Base-by-base conservation (phyloP, 129 eudicot species). In the Deinandra increscens region DNA sequence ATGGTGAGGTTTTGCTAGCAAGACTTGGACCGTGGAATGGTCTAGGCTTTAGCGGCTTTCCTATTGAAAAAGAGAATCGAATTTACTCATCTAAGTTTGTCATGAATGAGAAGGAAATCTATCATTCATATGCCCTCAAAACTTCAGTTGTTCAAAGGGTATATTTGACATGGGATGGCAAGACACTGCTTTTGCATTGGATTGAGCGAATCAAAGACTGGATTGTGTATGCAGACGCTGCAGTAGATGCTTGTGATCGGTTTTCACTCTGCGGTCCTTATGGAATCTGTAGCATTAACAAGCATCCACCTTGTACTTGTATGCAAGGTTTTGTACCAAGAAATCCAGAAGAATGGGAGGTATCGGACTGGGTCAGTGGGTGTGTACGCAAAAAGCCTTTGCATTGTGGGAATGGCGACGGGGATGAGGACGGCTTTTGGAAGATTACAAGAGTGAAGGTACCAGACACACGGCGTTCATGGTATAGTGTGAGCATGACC, bases 1-100 rank as follows among this genome's bases (percentile, higher is more conserved):
- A 59, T 3, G 81, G 72, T 23, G 7, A 11, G 1, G n/a, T 18
- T 59, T 26, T 45, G 15, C 19, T 8, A 23, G 37, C 34, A 13
- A 74, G 80, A 10, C 26, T 73, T 3, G 92, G 88, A 17, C 86
- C 88, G 0, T 79, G 88, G 88, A 81, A 83, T 31, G 92, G 92
- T 6, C 17, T 66, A 0, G 20, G 46, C 9, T 86, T 80, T 23
- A 72, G 65, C 69, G 86, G 82, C 5, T 41, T 38, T 17, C 78
- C 70, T 4, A 33, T 38, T 45, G 18, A 37, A 17, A 41, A 12
- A 4, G 6, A 39, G 0, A 64, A 73, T 31, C 7, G 38, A 0
- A 44, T 72, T 11, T 81, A 66, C 53, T 29, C 33, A 1, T 7
- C 19, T 1, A 44, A 17, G 31, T 10, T 82, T 3, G 51, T 64